Evolutionary conservation across 305 asterid genomes (phyloP).

Genomic region (Fraxinus nigra): DNA sequence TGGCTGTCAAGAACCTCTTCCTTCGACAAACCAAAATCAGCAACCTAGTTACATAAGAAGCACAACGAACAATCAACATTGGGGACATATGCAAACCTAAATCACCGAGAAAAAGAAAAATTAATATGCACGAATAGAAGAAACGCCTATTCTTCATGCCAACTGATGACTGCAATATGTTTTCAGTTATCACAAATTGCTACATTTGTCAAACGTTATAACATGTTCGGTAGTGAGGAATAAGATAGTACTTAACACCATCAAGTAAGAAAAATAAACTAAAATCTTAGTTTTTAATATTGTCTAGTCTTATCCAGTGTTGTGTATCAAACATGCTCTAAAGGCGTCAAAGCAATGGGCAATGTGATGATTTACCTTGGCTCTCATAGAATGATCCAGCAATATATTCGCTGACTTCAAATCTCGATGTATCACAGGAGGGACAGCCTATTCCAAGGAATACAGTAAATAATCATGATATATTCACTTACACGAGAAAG

Average conservation of each 20-base stretch:
- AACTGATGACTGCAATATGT: neutral
- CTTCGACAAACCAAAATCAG: slow-evolving; percentile 95
- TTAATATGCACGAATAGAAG: neutral
- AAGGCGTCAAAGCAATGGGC: neutral
- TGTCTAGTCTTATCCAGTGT: neutral
- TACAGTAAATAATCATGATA: slow-evolving; percentile 18
- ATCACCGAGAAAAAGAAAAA: slow-evolving; percentile 4
- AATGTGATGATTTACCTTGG: slow-evolving; percentile 58
- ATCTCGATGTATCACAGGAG: slow-evolving; percentile 96
- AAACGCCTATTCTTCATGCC: neutral
- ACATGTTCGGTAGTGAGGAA: neutral
- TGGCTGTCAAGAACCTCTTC: slow-evolving; percentile 75
- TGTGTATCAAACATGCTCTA: neutral
- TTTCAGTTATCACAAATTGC: neutral
- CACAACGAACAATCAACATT: slow-evolving; percentile 10
- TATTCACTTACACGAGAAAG: slow-evolving; percentile 12
- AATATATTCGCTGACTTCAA: slow-evolving; percentile 89
- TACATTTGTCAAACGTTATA: neutral
- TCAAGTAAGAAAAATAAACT: neutral
- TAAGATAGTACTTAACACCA: neutral
- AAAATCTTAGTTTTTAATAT: neutral
- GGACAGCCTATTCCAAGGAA: slow-evolving; percentile 75
- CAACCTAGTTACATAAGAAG: slow-evolving; percentile 57
- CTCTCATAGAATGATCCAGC: slow-evolving; percentile 81
- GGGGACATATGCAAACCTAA: neutral